Percentiles rank a stretch among this genome's conserved stretches.
Conservation (phyloP, 2,329 filamentous ascomycete genomes). For the Colletotrichum musicola region DNA sequence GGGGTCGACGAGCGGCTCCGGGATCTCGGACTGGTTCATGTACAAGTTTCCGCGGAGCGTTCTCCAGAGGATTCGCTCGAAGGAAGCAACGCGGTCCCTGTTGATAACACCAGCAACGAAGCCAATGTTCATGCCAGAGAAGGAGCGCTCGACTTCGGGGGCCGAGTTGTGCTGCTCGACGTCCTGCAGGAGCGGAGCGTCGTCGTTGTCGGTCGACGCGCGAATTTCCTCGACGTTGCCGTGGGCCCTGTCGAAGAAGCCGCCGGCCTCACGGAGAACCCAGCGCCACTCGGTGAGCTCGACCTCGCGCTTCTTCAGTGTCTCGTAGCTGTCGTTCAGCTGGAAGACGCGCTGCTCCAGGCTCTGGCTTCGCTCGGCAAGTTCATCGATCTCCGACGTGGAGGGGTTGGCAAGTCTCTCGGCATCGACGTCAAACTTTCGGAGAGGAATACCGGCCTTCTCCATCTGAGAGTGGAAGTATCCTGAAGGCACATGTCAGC, state of each 20-base stretch:
- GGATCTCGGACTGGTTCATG: constrained; percentile 99
- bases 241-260: constrained; percentile 96
- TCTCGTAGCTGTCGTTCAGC: constrained; percentile 98
- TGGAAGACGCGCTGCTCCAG: constrained; percentile 92
- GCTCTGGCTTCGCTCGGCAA: constrained; percentile 91
- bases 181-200: constrained; percentile 93
- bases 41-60: constrained; percentile 97
- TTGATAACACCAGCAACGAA: constrained; percentile 97
- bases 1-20: constrained; percentile 91
- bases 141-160: constrained; percentile 82
- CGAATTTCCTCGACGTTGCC: constrained; percentile 97
- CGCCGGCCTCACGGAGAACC: constrained; percentile 95
- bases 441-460: constrained; percentile 86
- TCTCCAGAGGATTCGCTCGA: constrained; percentile 97
- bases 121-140: constrained; percentile 98
- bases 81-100: constrained; percentile 91
- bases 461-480: constrained; percentile 98
- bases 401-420: constrained; percentile 89
- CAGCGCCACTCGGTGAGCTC: constrained; percentile 98
- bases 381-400: constrained; percentile 95
- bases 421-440: constrained; percentile 91
- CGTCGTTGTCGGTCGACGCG: constrained; percentile 88
- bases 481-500: constrained; percentile 65
- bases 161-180: constrained; percentile 83
- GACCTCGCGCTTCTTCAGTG: constrained; percentile 95